Evolutionary conservation across 176 grass and related monocot genomes (phyloP), one percentile per base, ranked within the genome.

Genomic region (Carex littledalei): DNA sequence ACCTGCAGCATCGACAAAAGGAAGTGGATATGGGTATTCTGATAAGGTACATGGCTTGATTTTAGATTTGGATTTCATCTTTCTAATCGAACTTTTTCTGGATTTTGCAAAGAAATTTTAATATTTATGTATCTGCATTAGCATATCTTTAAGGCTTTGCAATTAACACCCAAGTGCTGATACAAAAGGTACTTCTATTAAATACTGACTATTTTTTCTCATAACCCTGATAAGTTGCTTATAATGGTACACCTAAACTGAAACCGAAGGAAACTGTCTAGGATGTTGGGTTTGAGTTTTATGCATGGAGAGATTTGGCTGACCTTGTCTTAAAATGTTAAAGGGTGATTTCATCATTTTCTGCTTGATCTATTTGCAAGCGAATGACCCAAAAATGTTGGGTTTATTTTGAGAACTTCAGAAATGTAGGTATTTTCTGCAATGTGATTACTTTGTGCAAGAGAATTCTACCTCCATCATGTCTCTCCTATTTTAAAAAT

Each of bases 11-110:
- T 70, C 93, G 74, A 18, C 87, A 65, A 97, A 94, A 85, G 94
- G 91, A 79, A 94, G 90, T 8, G 97, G 97, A 76, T 96, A 99
- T 85, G 97, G 97, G 74, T 99, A 94, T 69, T 88, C 97, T 78
- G 97, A 99, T 82, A 99, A 99, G 91, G 97, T 95, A 88, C 53
- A 86, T 62, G 59, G 71, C 52, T 39, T 85, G 35, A 15, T 83
- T 64, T 83, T 45, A 63, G 71, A 34, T 47, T 49, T 64, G 61
- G 78, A 54, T 57, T 78, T 56, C 6, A 56, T 32, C 6, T 15
- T 3, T 78, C 74, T 78, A 16, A 17, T 56, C 0, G 15, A 56
- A 75, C n/a, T 5, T 75, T 57, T 78, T 16, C 9, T 34, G 50
- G 74, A 78, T 78, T 57, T 78, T 78, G 11, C 21, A 22, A 78